Percentiles rank a stretch among this genome's conserved stretches.
Conservation (phyloP, 75 land plant genomes). For the Cunninghamia lanceolata region DNA sequence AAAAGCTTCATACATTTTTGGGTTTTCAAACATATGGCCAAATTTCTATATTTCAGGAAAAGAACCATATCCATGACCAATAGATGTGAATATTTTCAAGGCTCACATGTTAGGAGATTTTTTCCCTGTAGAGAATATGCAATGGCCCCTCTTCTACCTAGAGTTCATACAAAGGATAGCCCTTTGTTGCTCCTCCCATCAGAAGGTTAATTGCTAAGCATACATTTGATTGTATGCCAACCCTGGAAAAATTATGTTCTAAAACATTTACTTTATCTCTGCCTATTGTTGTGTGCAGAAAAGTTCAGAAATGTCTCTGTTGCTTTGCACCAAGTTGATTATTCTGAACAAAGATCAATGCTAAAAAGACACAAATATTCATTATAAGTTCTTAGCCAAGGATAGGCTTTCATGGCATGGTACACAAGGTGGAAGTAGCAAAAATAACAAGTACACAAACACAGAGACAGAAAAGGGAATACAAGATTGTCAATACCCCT, state of each 20-base stretch:
- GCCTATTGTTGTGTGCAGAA: background rate
- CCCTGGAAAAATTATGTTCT: background rate
- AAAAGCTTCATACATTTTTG: background rate
- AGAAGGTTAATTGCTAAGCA: background rate
- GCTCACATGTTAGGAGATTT: background rate
- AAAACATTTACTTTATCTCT: background rate
- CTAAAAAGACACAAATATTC: background rate
- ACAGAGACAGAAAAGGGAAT: background rate
- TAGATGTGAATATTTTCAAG: background rate
- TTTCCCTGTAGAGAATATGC: background rate
- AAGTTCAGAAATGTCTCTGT: background rate
- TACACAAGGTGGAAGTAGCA: background rate
- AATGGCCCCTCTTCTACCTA: background rate
- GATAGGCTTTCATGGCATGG: background rate
- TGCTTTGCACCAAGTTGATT: background rate
- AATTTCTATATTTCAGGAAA: background rate
- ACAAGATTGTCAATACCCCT: background rate
- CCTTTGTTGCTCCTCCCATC: background rate
- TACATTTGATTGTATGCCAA: background rate
- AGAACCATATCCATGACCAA: background rate
- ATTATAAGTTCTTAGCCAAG: background rate
- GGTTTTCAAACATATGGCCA: background rate
- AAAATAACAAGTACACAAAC: background rate
- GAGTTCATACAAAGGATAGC: background rate
- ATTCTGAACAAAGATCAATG: background rate